Evolutionary conservation across 2,329 filamentous ascomycete species (phyloP).

Genomic region (Epichloe sp.): DNA sequence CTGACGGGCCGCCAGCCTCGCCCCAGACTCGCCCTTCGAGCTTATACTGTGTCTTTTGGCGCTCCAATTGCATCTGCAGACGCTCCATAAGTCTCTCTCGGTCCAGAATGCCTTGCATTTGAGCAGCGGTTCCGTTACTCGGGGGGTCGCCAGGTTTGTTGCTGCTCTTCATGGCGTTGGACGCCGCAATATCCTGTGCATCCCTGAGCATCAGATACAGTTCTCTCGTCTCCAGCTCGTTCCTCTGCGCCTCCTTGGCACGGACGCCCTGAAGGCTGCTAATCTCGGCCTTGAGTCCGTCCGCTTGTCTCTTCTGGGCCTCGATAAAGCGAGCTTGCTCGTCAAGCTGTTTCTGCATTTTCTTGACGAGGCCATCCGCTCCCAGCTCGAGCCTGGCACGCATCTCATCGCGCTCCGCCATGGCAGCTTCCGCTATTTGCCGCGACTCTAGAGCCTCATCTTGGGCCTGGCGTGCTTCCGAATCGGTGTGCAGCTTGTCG

Average conservation of each 20-base stretch:
- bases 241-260: slow-evolving; percentile 82
- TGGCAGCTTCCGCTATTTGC: slow-evolving; percentile 87
- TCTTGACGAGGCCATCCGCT: slow-evolving; percentile 84
- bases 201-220: slow-evolving; percentile 97
- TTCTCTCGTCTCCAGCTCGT: slow-evolving; percentile 91
- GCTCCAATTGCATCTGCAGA: slow-evolving; percentile 86
- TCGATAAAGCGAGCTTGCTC: slow-evolving; percentile 87
- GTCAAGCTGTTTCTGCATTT: slow-evolving; percentile 85
- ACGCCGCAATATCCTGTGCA: slow-evolving; percentile 88
- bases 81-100: slow-evolving; percentile 86
- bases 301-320: slow-evolving; percentile 72
- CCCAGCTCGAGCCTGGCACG: slow-evolving; percentile 76
- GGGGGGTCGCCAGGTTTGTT: slow-evolving; percentile 28
- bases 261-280: slow-evolving; percentile 75
- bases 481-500: slow-evolving; percentile 93
- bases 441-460: slow-evolving; percentile 85
- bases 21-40: slow-evolving; percentile 88
- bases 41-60: slow-evolving; percentile 96
- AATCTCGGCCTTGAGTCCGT: slow-evolving; percentile 78
- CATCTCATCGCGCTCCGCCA: slow-evolving; percentile 95
- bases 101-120: slow-evolving; percentile 86
- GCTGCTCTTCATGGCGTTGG: slow-evolving; percentile 53
- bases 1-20: slow-evolving; percentile 70
- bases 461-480: slow-evolving; percentile 79
- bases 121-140: slow-evolving; percentile 54